phyloP scores from a whole-genome alignment of 2,329 filamentous ascomycete species.

The Sordariomycetes sp. region DNA sequence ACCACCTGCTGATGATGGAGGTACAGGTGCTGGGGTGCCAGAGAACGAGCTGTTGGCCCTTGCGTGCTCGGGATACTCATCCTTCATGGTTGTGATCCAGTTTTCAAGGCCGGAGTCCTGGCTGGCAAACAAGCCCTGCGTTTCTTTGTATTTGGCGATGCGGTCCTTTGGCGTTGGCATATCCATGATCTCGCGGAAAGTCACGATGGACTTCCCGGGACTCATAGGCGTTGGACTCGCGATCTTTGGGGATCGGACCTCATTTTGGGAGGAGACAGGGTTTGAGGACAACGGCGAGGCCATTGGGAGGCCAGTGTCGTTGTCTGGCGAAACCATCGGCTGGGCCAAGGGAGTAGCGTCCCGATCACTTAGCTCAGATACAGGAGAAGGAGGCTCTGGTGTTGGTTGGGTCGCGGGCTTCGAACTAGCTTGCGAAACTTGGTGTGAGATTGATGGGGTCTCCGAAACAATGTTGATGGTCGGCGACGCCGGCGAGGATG shows the following conservation, averaged over 20 bases:
- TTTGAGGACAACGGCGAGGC: too few species aligned
- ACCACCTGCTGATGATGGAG: background rate
- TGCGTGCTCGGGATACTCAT: slow-evolving; percentile 38
- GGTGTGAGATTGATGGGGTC: slow-evolving; percentile 15
- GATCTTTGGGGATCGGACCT: too few species aligned
- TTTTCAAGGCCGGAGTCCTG: slow-evolving; percentile 66
- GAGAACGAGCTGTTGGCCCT: slow-evolving; percentile 22
- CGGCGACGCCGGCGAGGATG: background rate
- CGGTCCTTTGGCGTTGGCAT: slow-evolving; percentile 58
- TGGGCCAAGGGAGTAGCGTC: slow-evolving; percentile 1
- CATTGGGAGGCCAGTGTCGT: too few species aligned
- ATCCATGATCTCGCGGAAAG: slow-evolving; percentile 70
- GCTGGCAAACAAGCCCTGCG: slow-evolving; percentile 58
- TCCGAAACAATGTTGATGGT: slow-evolving; percentile 2
- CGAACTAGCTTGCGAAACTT: slow-evolving; percentile 24
- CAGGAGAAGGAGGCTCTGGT: slow-evolving; percentile 33
- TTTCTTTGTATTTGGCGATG: slow-evolving; percentile 64
- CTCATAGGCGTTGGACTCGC: too few species aligned
- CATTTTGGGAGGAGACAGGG: too few species aligned
- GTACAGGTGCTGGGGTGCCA: slow-evolving; percentile 7
- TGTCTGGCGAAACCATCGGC: background rate
- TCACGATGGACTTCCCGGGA: slow-evolving; percentile 35
- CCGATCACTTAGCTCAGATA: slow-evolving; percentile 25
- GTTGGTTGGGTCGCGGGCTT: background rate
- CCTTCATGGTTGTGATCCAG: slow-evolving; percentile 41